Conservation (phyloP, 768 basidiomycete genomes). For the Leccinum uliginosum region DNA sequence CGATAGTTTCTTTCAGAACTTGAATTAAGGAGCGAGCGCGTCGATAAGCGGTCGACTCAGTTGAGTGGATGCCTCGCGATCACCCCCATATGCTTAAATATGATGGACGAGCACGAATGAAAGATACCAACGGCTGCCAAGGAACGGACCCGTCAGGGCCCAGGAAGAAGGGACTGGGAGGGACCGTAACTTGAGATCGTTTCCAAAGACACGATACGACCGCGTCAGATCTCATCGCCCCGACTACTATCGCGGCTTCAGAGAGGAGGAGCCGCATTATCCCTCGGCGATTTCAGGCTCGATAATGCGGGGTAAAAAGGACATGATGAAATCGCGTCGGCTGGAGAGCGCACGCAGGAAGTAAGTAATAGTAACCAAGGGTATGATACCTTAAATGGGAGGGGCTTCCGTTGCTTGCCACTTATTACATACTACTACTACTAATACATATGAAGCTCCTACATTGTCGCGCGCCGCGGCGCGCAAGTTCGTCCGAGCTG, state of each 20-base stretch:
- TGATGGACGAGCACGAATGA: neutral
- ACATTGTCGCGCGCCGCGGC: neutral
- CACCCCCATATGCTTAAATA: neutral
- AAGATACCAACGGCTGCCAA: neutral
- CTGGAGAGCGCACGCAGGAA: neutral
- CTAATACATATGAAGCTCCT: neutral
- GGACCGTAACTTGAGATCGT: neutral
- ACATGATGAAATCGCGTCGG: neutral
- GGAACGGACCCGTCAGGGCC: neutral
- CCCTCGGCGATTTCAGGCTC: neutral
- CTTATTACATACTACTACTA: neutral
- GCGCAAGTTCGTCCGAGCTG: neutral
- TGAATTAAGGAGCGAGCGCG: neutral
- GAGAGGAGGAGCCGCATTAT: neutral
- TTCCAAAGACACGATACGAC: neutral
- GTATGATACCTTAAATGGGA: neutral
- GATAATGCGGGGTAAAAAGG: neutral
- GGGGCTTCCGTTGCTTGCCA: neutral
- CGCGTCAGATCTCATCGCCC: neutral
- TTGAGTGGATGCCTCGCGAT: neutral
- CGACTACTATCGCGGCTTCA: neutral
- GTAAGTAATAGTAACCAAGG: neutral
- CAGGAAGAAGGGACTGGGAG: neutral
- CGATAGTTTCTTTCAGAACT: neutral
- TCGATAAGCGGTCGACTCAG: slow-evolving; percentile 4